These are phyloP conservation scores for Phtheirospermum japonicum DNA, from an alignment of 257 asterid genomes.

Conservation along the genomic window DNA sequence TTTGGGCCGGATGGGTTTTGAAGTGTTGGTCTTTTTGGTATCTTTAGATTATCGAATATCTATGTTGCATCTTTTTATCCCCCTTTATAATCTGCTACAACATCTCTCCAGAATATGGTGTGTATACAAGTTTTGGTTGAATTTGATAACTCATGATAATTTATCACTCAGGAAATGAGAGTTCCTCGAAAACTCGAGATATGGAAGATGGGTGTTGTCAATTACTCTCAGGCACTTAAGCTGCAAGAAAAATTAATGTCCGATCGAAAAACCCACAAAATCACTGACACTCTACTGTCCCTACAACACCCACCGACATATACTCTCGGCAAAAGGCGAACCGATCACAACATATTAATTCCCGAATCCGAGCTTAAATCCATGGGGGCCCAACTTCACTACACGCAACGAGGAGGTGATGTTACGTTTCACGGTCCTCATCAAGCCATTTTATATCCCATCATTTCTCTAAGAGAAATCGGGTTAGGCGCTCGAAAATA, in stretches of 20 bases:
- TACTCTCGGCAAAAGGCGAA: slow-evolving; percentile 69
- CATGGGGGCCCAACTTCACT: slow-evolving; percentile 63
- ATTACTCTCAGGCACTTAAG: slow-evolving; percentile 57
- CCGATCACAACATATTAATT: slow-evolving; percentile 52
- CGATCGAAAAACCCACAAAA: slow-evolving; percentile 48
- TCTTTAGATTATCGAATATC: not conserved
- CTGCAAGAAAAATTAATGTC: slow-evolving; percentile 55
- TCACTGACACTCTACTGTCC: slow-evolving; percentile 49
- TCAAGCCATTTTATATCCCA: slow-evolving; percentile 71
- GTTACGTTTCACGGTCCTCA: slow-evolving; percentile 77
- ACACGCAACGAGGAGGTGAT: slow-evolving; percentile 77
- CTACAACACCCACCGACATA: slow-evolving; percentile 79
- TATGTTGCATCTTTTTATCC: not conserved
- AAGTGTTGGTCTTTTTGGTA: no score
- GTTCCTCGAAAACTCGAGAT: slow-evolving; percentile 45
- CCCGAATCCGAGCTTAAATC: slow-evolving; percentile 53
- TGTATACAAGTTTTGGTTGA: slow-evolving; percentile 4
- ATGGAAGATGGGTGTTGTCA: slow-evolving; percentile 60
- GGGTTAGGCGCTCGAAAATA: slow-evolving; percentile 72
- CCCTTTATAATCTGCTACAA: not conserved
- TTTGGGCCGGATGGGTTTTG: not conserved
- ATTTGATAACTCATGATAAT: not conserved
- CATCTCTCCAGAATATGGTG: not conserved
- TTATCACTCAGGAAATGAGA: slow-evolving; percentile 31
- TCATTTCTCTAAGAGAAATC: slow-evolving; percentile 50